Percentiles rank a stretch among this genome's conserved stretches.
phyloP scores from a whole-genome alignment of 495 filamentous ascomycete species.

The Daldinia loculata region DNA sequence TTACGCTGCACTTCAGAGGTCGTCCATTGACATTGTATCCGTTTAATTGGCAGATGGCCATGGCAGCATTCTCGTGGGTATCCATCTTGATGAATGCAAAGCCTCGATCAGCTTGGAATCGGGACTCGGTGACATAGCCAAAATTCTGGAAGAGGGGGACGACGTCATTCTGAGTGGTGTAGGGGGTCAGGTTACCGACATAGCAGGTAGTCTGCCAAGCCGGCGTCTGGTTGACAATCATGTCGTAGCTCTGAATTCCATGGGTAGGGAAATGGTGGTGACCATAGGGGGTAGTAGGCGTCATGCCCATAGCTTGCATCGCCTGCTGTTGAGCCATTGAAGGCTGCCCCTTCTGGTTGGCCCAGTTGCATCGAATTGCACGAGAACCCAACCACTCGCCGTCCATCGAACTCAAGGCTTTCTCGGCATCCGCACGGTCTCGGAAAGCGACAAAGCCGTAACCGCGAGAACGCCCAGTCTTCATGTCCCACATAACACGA shows the following conservation, averaged over 20 bases:
- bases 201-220: conserved; percentile 99
- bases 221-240: conserved; percentile 97
- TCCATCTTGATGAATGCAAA: conserved; percentile 99
- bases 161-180: conserved; percentile 95
- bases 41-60: conserved; percentile 97
- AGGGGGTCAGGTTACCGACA: conserved; percentile 96
- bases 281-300: conserved; percentile 93
- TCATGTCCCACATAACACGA: conserved; percentile 99
- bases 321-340: conserved; percentile 97
- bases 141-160: conserved; percentile 98
- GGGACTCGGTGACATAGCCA: conserved; percentile 94
- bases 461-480: conserved; percentile 95
- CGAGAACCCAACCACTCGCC: conserved; percentile 99
- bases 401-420: conserved; percentile 96
- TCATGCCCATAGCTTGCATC: conserved; percentile 98
- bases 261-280: conserved; percentile 99
- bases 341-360: conserved; percentile 98
- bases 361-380: conserved; percentile 99
- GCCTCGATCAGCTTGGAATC: conserved; percentile 96
- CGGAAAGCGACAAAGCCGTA: conserved; percentile 99
- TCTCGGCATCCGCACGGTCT: conserved; percentile 92
- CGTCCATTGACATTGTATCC: conserved; percentile 98
- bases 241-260: conserved; percentile 95
- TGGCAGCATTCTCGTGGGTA: conserved; percentile 95
- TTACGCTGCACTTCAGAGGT: conserved; percentile 97